Conservation (phyloP, 1,284 basidiomycete species). For the Leccinum angustisporum region DNA sequence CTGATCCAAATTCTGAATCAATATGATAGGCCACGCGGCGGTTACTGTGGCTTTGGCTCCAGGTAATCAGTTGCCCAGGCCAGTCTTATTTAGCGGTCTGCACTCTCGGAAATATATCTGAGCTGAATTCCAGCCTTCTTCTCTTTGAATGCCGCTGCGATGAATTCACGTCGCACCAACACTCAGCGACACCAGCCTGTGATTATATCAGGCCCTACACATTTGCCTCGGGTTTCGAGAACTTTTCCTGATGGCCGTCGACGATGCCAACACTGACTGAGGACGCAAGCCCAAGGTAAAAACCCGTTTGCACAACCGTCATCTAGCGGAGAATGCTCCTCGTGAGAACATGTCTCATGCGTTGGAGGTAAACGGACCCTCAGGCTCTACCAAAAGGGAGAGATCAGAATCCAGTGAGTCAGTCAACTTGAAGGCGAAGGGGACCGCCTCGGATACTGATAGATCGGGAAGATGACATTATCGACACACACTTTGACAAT, state of each 20-base stretch:
- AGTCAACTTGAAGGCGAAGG: too few relatives aligned
- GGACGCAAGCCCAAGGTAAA: too few relatives aligned
- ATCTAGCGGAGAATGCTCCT: too few relatives aligned
- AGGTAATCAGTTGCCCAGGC: conserved; percentile 7
- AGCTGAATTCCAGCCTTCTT: not conserved
- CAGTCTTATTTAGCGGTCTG: not conserved
- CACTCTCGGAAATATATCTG: conserved; percentile 35
- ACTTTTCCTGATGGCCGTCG: conserved; percentile 31
- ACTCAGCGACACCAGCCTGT: conserved; percentile 21
- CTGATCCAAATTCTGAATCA: conserved; percentile 1
- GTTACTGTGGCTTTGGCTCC: conserved; percentile 29
- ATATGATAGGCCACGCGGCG: conserved; percentile 47
- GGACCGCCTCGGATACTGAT: too few relatives aligned
- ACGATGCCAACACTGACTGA: conserved; percentile 7
- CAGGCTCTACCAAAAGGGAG: too few relatives aligned
- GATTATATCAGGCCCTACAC: conserved; percentile 19
- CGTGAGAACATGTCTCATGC: too few relatives aligned
- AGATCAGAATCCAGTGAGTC: too few relatives aligned
- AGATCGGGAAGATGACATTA: too few relatives aligned
- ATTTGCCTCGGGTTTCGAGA: conserved; percentile 23
- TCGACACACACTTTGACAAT: too few relatives aligned
- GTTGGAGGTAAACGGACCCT: too few relatives aligned
- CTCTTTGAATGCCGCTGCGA: conserved; percentile 22
- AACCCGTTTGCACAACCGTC: too few relatives aligned
- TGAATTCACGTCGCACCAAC: conserved; percentile 28